Evolutionary conservation across 768 basidiomycete species (phyloP).

Genomic region (Collybiopsis confluens): DNA sequence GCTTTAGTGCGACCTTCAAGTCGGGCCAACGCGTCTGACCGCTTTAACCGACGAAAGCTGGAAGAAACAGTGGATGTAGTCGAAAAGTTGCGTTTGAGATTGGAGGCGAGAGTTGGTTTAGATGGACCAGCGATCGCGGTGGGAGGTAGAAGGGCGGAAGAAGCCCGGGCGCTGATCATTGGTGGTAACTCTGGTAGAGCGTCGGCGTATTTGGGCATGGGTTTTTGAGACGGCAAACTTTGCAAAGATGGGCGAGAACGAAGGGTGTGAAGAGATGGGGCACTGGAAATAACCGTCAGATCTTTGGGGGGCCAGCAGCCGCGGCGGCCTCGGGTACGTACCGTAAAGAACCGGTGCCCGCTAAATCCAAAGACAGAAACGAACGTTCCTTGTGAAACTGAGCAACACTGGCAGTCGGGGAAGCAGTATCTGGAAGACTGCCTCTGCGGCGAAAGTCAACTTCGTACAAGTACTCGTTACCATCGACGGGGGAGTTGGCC

Average conservation of each 20-base stretch:
- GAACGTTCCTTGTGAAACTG: conserved; percentile 48
- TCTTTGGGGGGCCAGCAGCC: background rate
- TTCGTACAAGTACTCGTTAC: background rate
- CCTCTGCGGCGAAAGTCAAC: conserved; percentile 23
- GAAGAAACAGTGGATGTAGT: conserved; percentile 5
- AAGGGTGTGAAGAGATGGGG: conserved; percentile 31
- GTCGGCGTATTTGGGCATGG: background rate
- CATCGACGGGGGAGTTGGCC: background rate
- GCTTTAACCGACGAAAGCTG: conserved; percentile 2
- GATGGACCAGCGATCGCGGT: conserved; percentile 1
- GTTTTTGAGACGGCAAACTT: conserved; percentile 8
- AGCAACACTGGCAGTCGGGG: conserved; percentile 30
- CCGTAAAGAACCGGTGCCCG: conserved; percentile 43
- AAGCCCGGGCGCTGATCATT: background rate
- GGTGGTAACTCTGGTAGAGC: background rate
- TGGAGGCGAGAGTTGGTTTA: background rate
- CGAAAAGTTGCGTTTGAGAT: background rate
- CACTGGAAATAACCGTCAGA: conserved; percentile 13
- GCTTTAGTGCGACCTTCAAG: conserved; percentile 1
- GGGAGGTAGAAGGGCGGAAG: background rate
- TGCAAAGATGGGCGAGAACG: conserved; percentile 56
- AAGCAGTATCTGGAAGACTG: conserved; percentile 37
- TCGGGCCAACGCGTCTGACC: conserved; percentile 5
- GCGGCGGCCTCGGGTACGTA: conserved; percentile 6
- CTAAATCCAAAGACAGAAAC: conserved; percentile 67